Base-by-base conservation (phyloP, 805 yeast species). In the baker's yeast (Saccharomyces cerevisiae) region DNA sequence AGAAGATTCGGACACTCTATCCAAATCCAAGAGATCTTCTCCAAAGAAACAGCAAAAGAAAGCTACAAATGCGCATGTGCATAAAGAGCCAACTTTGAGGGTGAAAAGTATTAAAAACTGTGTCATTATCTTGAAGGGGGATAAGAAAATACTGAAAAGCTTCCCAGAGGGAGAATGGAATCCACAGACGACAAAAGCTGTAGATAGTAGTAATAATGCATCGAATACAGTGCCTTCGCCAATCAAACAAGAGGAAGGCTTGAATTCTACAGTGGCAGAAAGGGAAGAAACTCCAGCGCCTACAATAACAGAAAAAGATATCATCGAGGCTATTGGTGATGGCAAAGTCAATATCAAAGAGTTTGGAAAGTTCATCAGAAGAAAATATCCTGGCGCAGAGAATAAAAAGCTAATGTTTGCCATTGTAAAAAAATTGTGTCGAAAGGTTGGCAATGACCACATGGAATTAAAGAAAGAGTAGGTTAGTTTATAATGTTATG, bases 141-240 rank as follows among this genome's bases (percentile, higher is more conserved):
- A 86, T 6, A 76, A 79, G 13, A 75, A 76, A 41, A 75, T 87
- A 14, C 75, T 91, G 55, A 67, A 72, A 17, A 79, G 79, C 41
- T 89, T 90, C 72, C 94, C 94, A 2, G 72, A 68, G 21, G 96
- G 96, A 28, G 87, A 83, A 52, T 91, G 97, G 97, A 85, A 85
- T 69, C 92, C 96, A 24, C 66, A 68, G 32, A 55, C 50, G 11
- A 75, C 74, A 10, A 79, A 14, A 22, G 41, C 9, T 43, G 49
- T 21, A 26, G 46, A n/a, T 47, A 52, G 29, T 48, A 49, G 13
- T 48, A 49, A 50, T 17, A 24, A 22, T 26, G 48, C 36, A 32
- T 30, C 49, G 13, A 41, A 51, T 26, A 24, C 24, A 6, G 36
- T 30, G 13, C 43, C 52, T 9, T 28, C 30, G 2, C 29, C 51